Percentiles rank a stretch among this genome's conserved stretches.
Evolutionary conservation across 2,329 filamentous ascomycete genomes (phyloP).

Genomic region (Fusarium sarcochroum): DNA sequence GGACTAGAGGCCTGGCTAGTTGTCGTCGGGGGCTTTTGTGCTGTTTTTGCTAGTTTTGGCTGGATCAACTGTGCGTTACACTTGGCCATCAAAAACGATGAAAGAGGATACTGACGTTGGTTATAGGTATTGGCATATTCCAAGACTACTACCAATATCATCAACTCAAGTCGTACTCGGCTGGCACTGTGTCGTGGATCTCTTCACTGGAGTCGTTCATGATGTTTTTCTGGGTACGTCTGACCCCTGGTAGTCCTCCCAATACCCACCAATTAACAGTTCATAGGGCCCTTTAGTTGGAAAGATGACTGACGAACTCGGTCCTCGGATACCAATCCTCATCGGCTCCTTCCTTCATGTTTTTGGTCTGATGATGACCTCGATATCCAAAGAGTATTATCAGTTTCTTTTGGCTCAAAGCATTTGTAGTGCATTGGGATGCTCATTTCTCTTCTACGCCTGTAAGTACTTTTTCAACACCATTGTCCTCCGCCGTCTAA

Average conservation of each 20-base stretch:
- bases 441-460: constrained; percentile 26
- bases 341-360: constrained; percentile 69
- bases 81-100: neutral
- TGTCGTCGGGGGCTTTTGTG: constrained; percentile 9
- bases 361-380: constrained; percentile 75
- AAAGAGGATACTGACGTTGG: neutral
- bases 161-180: constrained; percentile 7
- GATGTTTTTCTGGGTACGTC: constrained; percentile 24
- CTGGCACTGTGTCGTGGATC: constrained; percentile 20
- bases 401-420: constrained; percentile 60
- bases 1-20: constrained; percentile 13
- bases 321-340: constrained; percentile 69
- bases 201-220: constrained; percentile 20
- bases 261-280: rapidly evolving
- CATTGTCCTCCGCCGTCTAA: neutral
- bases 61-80: constrained; percentile 15
- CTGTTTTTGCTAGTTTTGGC: constrained; percentile 17
- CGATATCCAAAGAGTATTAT: constrained; percentile 59
- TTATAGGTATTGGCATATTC: constrained; percentile 19
- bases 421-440: constrained; percentile 55
- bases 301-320: constrained; percentile 73
- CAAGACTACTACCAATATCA: constrained; percentile 21
- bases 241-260: rapidly evolving
- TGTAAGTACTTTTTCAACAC: constrained; percentile 5
- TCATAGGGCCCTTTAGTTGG: constrained; percentile 71